These are phyloP conservation scores for Microsporum ferrugineum DNA, from an alignment of 2,329 filamentous ascomycete genomes.

Conservation along the genomic window DNA sequence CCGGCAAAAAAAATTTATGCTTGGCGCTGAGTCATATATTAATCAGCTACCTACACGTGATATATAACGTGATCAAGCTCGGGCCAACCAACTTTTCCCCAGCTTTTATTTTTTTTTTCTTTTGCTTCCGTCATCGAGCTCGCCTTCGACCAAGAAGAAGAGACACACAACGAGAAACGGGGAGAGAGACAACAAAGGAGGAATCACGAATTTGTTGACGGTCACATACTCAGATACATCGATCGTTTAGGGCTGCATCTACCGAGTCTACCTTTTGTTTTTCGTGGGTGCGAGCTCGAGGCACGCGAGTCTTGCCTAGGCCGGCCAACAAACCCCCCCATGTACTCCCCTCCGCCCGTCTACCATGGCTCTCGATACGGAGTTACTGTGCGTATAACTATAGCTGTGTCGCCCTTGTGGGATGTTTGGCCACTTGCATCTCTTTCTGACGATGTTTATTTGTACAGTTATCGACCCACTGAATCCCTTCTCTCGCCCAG, in stretches of 20 bases:
- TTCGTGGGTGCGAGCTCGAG: neutral
- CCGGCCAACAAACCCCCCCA: neutral
- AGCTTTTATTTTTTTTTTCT: neutral
- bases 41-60: neutral
- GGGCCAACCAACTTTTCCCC: neutral
- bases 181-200: neutral
- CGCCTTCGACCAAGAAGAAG: neutral
- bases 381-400: slow-evolving; percentile 24
- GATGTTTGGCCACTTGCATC: neutral
- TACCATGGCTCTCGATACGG: slow-evolving; percentile 35
- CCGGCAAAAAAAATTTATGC: neutral
- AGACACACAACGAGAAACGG: neutral
- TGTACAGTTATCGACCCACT: slow-evolving; percentile 51
- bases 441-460: slow-evolving; percentile 11
- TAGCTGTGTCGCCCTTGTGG: slow-evolving; percentile 9
- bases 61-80: neutral
- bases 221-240: neutral
- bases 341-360: neutral
- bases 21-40: neutral
- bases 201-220: neutral
- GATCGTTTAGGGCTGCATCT: neutral
- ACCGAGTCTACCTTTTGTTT: neutral
- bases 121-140: neutral
- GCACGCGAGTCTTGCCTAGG: neutral
- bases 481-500: slow-evolving; percentile 51